phyloP scores from a whole-genome alignment of 805 yeast genomes.

The Candida peoriensis region DNA sequence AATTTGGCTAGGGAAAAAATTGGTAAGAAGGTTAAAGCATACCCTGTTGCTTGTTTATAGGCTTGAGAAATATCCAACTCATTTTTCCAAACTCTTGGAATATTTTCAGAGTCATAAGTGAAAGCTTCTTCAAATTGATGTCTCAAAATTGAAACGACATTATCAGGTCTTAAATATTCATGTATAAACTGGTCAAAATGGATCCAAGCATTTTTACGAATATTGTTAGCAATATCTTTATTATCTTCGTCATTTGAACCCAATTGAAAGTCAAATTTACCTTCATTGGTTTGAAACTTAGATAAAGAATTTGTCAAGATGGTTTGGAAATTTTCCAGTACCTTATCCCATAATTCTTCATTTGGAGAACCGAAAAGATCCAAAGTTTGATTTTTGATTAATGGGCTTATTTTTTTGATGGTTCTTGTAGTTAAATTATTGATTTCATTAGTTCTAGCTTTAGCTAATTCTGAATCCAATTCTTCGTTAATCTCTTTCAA shows the following conservation, averaged over 20 bases:
- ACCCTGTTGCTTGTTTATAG: slow-evolving; percentile 54
- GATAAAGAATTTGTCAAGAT: slow-evolving; percentile 27
- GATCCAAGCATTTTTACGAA: slow-evolving; percentile 61
- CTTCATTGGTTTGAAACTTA: slow-evolving; percentile 24
- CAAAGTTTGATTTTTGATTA: slow-evolving; percentile 46
- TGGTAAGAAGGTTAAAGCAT: slow-evolving; percentile 56
- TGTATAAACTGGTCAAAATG: slow-evolving; percentile 52
- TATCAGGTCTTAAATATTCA: slow-evolving; percentile 62
- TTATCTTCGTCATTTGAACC: slow-evolving; percentile 49
- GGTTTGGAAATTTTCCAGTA: slow-evolving; percentile 39
- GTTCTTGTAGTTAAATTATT: slow-evolving; percentile 33
- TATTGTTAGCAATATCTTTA: slow-evolving; percentile 31
- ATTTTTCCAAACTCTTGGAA: slow-evolving; percentile 79
- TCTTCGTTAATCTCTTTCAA: slow-evolving; percentile 26
- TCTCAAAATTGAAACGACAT: slow-evolving; percentile 58
- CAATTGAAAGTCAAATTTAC: slow-evolving; percentile 55
- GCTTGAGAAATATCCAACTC: slow-evolving; percentile 65
- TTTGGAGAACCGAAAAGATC: slow-evolving; percentile 46
- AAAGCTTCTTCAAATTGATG: slow-evolving; percentile 80
- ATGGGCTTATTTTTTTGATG: slow-evolving; percentile 40
- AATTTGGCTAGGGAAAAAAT: slow-evolving; percentile 47
- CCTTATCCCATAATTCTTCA: slow-evolving; percentile 55
- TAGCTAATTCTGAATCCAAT: slow-evolving; percentile 23
- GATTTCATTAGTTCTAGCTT: slow-evolving; percentile 22
- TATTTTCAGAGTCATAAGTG: slow-evolving; percentile 74